Percentiles rank a stretch among this genome's conserved stretches.
Evolutionary conservation across 306 rosid species (phyloP).

Genomic region (Cucumis melo): DNA sequence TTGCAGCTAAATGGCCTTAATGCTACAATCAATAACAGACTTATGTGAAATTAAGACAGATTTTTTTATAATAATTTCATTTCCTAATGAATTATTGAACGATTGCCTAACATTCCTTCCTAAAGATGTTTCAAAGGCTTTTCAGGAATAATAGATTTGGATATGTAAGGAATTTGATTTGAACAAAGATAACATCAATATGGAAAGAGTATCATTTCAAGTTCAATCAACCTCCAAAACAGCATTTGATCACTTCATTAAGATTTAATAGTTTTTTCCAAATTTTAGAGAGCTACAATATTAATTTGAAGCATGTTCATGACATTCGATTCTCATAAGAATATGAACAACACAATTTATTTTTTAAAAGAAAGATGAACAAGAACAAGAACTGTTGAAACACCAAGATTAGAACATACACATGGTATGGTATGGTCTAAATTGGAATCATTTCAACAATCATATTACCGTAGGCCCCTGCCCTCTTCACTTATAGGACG

Average conservation of each 20-base stretch:
- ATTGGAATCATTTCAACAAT: not conserved
- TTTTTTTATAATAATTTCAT: no score
- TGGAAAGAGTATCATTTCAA: no score
- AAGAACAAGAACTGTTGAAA: not conserved
- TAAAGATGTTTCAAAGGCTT: not conserved
- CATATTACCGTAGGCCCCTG: not conserved
- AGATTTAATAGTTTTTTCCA: not conserved
- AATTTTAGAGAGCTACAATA: not conserved
- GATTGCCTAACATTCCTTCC: no score
- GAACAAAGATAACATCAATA: not conserved
- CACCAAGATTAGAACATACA: not conserved
- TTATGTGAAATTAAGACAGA: no score
- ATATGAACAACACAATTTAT: not conserved
- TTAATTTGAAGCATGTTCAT: not conserved
- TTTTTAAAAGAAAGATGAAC: no score
- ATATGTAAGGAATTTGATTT: no score
- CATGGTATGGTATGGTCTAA: not conserved
- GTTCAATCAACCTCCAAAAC: not conserved
- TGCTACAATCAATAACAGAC: no score
- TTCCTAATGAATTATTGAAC: no score
- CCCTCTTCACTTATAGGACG: not conserved
- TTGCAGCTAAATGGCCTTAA: no score
- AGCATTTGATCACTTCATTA: not conserved
- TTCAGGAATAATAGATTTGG: not conserved
- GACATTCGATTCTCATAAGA: not conserved